Base-by-base conservation (phyloP, 371 early-diverging fungal species). In the Zopfochytrium polystomum region DNA sequence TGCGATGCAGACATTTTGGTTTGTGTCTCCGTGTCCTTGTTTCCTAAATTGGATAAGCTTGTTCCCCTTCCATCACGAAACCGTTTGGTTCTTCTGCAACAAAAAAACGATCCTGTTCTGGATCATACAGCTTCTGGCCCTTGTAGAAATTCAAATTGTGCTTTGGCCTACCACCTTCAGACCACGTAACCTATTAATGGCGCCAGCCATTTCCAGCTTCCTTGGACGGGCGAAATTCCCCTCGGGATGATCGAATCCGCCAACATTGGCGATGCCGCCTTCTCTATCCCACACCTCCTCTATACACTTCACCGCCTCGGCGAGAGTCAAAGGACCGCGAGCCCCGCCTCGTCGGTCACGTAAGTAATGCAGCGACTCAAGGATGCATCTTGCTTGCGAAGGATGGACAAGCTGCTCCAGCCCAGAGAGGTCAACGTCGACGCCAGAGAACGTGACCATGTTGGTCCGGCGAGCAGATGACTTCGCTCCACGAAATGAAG, bases 341-440 rank as follows among this genome's bases (percentile, higher is more conserved):
- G 20, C 20, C n/a, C 5, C 9, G 38, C 38, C 38, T n/a, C n/a
- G n/a, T 4, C 55, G 34, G n/a, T 33, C 52, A 20, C 52, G 60
- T 7, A 67, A 1, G 47, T 58, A 53, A 30, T 23, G 11, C 3
- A 78, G 47, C 29, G 69, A 52, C 18, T 52, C 56, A 1, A 77
- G 65, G 45, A 79, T 73, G 47, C 59, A 57, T 23, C 76, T 64
- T 30, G 78, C 66, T 55, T 79, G 80, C 11, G 78, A 76, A 1
- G 38, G 26, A 6, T 69, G 67, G 6, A 66, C 75, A 3, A 79
- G 71, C 55, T 78, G 78, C 55, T 77, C 78, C 22, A 79, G 65
- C 13, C 69, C 74, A 0, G 74, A 64, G 23, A 79, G 52, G 44
- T 75, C 72, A 30, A 79, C 60, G 43, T 68, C 63, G 22, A 42